Evolutionary conservation across 2,329 filamentous ascomycete species (phyloP).

Genomic region (Elsinoe ampelina): DNA sequence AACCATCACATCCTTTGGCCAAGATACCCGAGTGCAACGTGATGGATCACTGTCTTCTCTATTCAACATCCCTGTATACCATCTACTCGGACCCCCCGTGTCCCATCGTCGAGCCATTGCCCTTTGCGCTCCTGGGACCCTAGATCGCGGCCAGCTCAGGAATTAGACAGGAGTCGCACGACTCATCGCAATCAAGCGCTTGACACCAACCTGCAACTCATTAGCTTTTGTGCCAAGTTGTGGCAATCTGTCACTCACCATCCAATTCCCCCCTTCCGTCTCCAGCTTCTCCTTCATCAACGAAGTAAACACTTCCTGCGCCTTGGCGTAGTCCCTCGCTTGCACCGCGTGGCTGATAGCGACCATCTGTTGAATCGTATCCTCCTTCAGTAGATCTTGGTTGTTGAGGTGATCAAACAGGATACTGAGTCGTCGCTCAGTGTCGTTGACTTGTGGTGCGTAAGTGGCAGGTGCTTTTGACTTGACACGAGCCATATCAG

Average conservation of each 20-base stretch:
- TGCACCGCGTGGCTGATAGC: conserved; percentile 41
- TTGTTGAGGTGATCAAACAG: conserved; percentile 98
- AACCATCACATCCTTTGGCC: background rate
- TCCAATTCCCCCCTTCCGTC: conserved; percentile 41
- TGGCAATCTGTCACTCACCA: conserved; percentile 33
- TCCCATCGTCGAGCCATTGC: background rate
- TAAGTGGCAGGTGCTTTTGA: conserved; percentile 77
- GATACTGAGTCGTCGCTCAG: conserved; percentile 82
- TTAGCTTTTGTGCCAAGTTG: background rate
- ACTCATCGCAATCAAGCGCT: conserved; percentile 33
- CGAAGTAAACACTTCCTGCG: conserved; percentile 35
- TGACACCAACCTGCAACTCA: conserved; percentile 21
- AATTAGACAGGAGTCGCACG: conserved; percentile 24
- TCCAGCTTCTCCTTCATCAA: conserved; percentile 41
- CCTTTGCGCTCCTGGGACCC: background rate
- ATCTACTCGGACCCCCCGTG: background rate
- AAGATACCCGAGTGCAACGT: too few species aligned
- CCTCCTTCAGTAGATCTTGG: conserved; percentile 73
- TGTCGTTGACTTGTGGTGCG: conserved; percentile 82
- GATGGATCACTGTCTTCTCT: background rate
- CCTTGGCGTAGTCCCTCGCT: conserved; percentile 36
- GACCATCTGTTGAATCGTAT: conserved; percentile 60
- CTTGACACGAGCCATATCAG: conserved; percentile 83
- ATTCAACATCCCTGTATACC: background rate
- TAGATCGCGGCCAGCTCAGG: background rate